phyloP scores from a whole-genome alignment of 2,329 filamentous ascomycete species.

The Penicillium concentricum region DNA sequence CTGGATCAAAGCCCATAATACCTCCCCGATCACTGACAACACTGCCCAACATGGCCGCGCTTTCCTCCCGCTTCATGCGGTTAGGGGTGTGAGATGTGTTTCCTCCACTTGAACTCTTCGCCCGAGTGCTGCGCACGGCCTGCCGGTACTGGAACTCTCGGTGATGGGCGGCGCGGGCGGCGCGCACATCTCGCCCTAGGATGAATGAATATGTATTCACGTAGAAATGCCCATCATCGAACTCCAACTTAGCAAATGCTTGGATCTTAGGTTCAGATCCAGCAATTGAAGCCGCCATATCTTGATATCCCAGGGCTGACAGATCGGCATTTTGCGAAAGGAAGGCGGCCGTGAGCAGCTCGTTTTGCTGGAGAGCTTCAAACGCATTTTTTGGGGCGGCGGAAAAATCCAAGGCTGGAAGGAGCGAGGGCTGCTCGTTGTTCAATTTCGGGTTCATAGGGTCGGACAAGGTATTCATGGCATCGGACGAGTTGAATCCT shows the following conservation, averaged over 20 bases:
- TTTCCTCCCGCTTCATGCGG: constrained; percentile 46
- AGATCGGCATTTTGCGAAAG: constrained; percentile 38
- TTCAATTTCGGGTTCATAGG: constrained; percentile 33
- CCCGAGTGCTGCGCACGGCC: constrained; percentile 39
- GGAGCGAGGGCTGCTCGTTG: constrained; percentile 34
- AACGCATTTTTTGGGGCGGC: constrained; percentile 34
- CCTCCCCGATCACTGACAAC: constrained; percentile 58
- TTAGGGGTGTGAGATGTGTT: constrained; percentile 47
- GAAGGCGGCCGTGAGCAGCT: constrained; percentile 41
- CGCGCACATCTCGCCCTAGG: constrained; percentile 60
- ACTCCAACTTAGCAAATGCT: constrained; percentile 64
- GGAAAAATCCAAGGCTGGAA: constrained; percentile 37
- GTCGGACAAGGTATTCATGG: constrained; percentile 34
- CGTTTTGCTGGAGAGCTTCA: constrained; percentile 41
- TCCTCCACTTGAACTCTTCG: constrained; percentile 49
- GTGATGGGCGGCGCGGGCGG: constrained; percentile 48
- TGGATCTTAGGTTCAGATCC: constrained; percentile 51
- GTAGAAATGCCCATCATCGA: constrained; percentile 65
- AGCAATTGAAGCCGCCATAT: constrained; percentile 36
- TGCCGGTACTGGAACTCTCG: constrained; percentile 45
- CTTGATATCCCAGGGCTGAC: constrained; percentile 37
- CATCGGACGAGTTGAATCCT: constrained; percentile 20
- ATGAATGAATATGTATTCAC: constrained; percentile 63
- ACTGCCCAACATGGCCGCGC: constrained; percentile 45
- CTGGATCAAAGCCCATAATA: constrained; percentile 52